Base-by-base conservation (phyloP, 129 eudicot species). In the Heracleum sosnowskyi region DNA sequence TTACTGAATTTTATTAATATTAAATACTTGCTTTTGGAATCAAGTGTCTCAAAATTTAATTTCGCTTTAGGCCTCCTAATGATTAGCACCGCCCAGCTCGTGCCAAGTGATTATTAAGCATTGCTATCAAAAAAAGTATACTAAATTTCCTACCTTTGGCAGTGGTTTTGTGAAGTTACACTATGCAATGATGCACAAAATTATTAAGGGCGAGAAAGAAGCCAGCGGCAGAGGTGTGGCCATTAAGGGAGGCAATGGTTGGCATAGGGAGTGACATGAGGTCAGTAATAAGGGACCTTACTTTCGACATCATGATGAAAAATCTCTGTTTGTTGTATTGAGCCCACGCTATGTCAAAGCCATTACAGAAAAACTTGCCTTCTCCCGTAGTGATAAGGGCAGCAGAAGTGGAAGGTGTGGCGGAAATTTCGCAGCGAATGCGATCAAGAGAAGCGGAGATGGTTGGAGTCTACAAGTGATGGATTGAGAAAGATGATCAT, bases 351-450 rank as follows among this genome's bases (percentile, higher is more conserved):
- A 90, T 87, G 41, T 93, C 96, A 87, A 75, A 86, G 74, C 96
- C 96, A 46, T 90, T 93, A 88, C 91, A 90, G 86, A 93, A 93
- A 88, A 81, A 93, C 60, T 86, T 93, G 83, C 93, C 98, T 1
- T 88, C 85, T 53, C 91, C 90, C 42, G 96, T 88, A 79, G 96
- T 90, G 86, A 93, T 79, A 28, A 93, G 88, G 81, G 88, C 92
- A 29, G 91, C 64, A 13, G 91, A 49, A 37, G 78, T 15, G 63
- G 72, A 20, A 26, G 57, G 16, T 5, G 57, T 4, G 29, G 76
- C n/a, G 45, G 85, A 44, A 82, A 84, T 13, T 57, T 86, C 86
- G 16, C 86, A 80, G 22, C 49, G 77, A 81, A 82, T 49, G 2
- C 79, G 89, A 80, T 11, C 57, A 49, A 92, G 69, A 1, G 88